These are phyloP conservation scores for Chenopodium album DNA, from an alignment of 148 eudicot genomes.

Conservation along the genomic window DNA sequence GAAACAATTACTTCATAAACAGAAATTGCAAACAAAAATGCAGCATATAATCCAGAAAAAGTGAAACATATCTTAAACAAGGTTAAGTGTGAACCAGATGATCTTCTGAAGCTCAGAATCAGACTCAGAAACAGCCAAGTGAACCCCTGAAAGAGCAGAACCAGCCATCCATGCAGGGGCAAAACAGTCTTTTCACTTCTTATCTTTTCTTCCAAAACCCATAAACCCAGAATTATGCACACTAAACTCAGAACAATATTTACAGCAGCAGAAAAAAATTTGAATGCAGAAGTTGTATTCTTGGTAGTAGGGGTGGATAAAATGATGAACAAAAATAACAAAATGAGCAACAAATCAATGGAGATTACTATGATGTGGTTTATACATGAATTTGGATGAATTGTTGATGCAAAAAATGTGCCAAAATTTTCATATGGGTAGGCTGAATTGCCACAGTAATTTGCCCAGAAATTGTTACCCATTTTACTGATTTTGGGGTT, in stretches of 20 bases:
- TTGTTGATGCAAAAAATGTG: neutral
- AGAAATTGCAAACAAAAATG: slow-evolving; percentile 24
- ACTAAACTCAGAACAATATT: slow-evolving; percentile 31
- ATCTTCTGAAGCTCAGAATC: slow-evolving; percentile 18
- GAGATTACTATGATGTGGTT: slow-evolving; percentile 28
- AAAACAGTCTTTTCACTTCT: slow-evolving; percentile 9
- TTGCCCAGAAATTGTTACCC: slow-evolving; percentile 19
- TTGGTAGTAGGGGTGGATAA: slow-evolving; percentile 1
- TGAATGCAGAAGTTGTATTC: neutral
- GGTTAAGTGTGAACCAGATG: neutral
- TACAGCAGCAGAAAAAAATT: slow-evolving; percentile 23
- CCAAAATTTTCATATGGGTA: slow-evolving; percentile 5
- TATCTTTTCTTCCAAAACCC: slow-evolving; percentile 23
- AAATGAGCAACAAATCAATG: slow-evolving; percentile 18
- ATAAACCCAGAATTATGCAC: slow-evolving; percentile 24
- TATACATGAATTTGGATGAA: slow-evolving; percentile 29
- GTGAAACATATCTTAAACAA: slow-evolving; percentile 2
- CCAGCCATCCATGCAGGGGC: slow-evolving; percentile 41
- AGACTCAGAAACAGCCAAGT: slow-evolving; percentile 33
- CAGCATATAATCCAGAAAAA: slow-evolving; percentile 24
- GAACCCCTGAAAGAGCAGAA: slow-evolving; percentile 30
- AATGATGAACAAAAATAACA: slow-evolving; percentile 8
- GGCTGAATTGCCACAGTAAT: slow-evolving; percentile 24
- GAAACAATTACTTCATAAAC: slow-evolving; percentile 12
- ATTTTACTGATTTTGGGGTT: neutral